phyloP scores from a whole-genome alignment of 768 basidiomycete genomes.

The Chlorophyllum brunneum region DNA sequence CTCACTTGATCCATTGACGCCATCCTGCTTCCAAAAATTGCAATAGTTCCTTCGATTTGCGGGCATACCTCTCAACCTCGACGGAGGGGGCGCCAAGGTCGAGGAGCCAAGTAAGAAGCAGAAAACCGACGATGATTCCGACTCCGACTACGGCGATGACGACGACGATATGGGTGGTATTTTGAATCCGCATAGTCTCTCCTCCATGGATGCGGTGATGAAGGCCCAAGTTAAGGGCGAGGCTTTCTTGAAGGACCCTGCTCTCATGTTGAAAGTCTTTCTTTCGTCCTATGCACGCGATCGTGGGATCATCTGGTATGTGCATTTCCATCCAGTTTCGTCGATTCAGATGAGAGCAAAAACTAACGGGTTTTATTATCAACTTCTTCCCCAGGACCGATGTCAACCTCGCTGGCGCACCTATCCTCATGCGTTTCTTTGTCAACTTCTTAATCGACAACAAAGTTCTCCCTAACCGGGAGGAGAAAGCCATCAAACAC shows the following conservation, averaged over 20 bases:
- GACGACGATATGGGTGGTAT: slow-evolving; percentile 10
- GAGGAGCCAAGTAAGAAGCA: background rate
- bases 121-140: slow-evolving; percentile 6
- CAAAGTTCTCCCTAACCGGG: slow-evolving; percentile 27
- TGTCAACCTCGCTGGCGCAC: slow-evolving; percentile 36
- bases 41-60: slow-evolving; percentile 10
- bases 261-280: slow-evolving; percentile 54
- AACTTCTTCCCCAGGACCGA: slow-evolving; percentile 30
- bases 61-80: slow-evolving; percentile 9
- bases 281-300: slow-evolving; percentile 66
- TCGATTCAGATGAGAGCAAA: background rate
- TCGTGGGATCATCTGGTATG: slow-evolving; percentile 69
- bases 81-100: background rate
- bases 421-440: slow-evolving; percentile 42
- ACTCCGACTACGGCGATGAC: slow-evolving; percentile 1
- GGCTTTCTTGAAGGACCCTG: slow-evolving; percentile 61
- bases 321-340: slow-evolving; percentile 6
- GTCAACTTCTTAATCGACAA: slow-evolving; percentile 42
- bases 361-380: background rate
- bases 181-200: background rate
- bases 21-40: background rate
- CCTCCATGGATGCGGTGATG: background rate
- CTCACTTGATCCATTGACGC: background rate
- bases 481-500: slow-evolving; percentile 33
- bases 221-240: slow-evolving; percentile 19